A percentile compares a stretch with the other conserved stretches of the same genome.
Conservation (phyloP, 345 rosid species). For the Raphanus sativus region DNA sequence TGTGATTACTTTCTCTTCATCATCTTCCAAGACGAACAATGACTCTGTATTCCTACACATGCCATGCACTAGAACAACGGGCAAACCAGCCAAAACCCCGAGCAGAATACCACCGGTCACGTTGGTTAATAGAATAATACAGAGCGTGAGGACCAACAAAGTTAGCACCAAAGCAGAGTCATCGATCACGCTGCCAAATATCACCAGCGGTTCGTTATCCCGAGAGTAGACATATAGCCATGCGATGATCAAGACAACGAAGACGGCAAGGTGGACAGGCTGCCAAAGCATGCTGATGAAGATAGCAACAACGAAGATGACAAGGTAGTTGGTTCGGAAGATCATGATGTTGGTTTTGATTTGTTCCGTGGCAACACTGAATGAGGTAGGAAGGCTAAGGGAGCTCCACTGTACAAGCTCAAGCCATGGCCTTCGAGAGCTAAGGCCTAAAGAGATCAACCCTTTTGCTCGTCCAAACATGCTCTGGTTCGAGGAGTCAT, state of each 20-base stretch:
- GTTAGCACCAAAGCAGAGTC: conserved; percentile 43
- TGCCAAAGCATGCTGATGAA: conserved; percentile 60
- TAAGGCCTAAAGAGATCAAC: conserved; percentile 42
- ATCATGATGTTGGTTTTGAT: conserved; percentile 39
- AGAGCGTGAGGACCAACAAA: conserved; percentile 43
- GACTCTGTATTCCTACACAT: conserved; percentile 35
- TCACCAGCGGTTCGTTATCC: conserved; percentile 45
- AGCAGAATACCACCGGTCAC: conserved; percentile 40
- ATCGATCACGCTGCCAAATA: conserved; percentile 42
- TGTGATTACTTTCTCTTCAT: not conserved
- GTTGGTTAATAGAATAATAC: conserved; percentile 43
- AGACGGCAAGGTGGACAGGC: conserved; percentile 50
- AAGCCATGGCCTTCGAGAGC: conserved; percentile 54
- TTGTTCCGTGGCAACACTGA: conserved; percentile 36
- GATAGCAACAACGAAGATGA: conserved; percentile 40
- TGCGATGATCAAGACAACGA: conserved; percentile 42
- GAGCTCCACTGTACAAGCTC: conserved; percentile 49
- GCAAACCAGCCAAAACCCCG: conserved; percentile 46
- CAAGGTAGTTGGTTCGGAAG: conserved; percentile 52
- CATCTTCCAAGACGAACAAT: not conserved
- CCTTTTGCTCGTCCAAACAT: conserved; percentile 44
- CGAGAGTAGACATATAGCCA: conserved; percentile 62
- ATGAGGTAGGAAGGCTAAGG: conserved; percentile 43
- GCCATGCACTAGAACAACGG: conserved; percentile 50
- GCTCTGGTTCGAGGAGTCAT: conserved; percentile 23